Base-by-base conservation (phyloP, 2,329 filamentous ascomycete species). In the Shiraia sp. region DNA sequence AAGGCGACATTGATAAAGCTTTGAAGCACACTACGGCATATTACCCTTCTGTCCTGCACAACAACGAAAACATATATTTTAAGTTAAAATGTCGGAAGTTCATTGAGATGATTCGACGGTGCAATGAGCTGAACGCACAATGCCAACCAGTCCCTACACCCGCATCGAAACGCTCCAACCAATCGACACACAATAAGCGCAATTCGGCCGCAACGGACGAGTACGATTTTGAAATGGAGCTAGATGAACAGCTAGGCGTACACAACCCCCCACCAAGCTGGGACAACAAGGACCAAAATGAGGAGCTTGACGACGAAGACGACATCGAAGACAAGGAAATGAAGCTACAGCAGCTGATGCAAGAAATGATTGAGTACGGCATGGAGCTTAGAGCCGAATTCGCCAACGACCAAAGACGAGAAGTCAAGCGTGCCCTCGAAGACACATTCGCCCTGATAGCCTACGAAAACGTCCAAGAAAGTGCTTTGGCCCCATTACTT, bases 381-480 rank as follows among this genome's bases (percentile, higher is more conserved):
- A 86, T 87, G 67, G 78, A 84, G 43, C 76, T 99, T 17, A 82
- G 87, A 45, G 77, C 81, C 12, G 88, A 96, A 59, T 97, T 92
- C 64, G 80, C 79, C 31, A 78, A 80, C 28, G 88, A 95, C 55
- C 76, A 80, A 12, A 78, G 86, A 34, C 79, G 79, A 35, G 86
- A 91, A 55, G 80, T 91, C 8, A 80, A 79, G 58, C 86, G 86
- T 53, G 81, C 86, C 30, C 79, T 99, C 16, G 79, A 84, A 45
- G 90, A 96, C 51, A 91, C 95, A 1, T 96, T 93, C 71, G 87
- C 90, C 6, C 75, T 96, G 40, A 81, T 97, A 51, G 91, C 91
- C 1, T 99, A 97, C 61, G 73, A 81, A 25, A 88, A 96, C 61
- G 88, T 91, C 1, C 77, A 87, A 12, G 82, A 85, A 54, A 89